Percentiles rank a stretch among this genome's conserved stretches.
These are phyloP conservation scores for Schizophyllum commune DNA, from an alignment of 1,284 basidiomycete species.

Conservation along the genomic window DNA sequence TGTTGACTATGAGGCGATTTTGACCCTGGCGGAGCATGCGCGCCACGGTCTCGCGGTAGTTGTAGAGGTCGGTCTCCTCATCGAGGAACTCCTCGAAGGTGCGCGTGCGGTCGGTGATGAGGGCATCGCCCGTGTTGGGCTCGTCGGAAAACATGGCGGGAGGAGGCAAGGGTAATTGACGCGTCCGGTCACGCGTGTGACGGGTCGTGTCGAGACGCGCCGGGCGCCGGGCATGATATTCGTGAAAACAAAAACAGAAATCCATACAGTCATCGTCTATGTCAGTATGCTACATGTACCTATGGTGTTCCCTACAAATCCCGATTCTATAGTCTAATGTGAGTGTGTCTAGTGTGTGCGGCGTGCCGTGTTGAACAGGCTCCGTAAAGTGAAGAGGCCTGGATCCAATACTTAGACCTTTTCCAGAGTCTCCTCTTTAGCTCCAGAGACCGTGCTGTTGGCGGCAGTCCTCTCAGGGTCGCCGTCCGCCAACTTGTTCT, in stretches of 20 bases:
- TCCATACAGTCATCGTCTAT: too few species aligned
- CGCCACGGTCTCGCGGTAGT: constrained; percentile 84
- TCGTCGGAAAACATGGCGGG: constrained; percentile 56
- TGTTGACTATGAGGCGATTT: constrained; percentile 89
- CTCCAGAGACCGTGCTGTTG: not conserved
- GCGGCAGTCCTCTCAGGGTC: not conserved
- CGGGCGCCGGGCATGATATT: not conserved
- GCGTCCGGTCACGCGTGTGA: constrained; percentile 6
- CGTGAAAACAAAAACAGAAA: too few species aligned
- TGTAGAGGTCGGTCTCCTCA: constrained; percentile 66
- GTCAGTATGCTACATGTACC: not conserved
- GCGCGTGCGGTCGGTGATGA: constrained; percentile 67
- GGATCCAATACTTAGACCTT: not conserved
- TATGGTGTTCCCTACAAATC: not conserved
- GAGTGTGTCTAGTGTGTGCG: not conserved
- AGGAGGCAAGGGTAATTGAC: not conserved
- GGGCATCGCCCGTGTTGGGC: constrained; percentile 57
- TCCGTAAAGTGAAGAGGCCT: not conserved
- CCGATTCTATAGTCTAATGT: not conserved
- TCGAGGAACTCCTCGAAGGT: constrained; percentile 87
- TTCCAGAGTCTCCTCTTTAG: not conserved
- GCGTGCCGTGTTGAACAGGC: not conserved
- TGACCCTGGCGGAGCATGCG: constrained; percentile 82
- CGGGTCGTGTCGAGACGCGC: not conserved
- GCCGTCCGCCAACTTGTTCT: not conserved